phyloP scores from a whole-genome alignment of 495 filamentous ascomycete genomes.

The Articulospora tetracladia region DNA sequence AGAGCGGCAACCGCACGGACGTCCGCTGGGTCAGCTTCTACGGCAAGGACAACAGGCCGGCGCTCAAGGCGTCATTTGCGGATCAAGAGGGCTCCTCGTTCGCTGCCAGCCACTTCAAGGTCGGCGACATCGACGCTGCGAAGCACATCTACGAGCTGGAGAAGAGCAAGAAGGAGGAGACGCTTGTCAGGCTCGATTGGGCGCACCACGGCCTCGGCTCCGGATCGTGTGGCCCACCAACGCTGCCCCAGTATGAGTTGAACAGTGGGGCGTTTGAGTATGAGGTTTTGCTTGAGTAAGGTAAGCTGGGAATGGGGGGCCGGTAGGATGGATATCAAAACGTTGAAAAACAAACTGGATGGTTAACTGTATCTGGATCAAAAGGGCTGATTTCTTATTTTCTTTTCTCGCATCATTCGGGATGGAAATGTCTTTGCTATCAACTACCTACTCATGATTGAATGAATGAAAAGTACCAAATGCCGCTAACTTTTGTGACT shows the following conservation, averaged over 20 bases:
- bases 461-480: too few relatives aligned
- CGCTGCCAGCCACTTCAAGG: constrained; percentile 47
- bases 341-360: not conserved
- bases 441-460: too few relatives aligned
- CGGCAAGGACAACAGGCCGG: not conserved
- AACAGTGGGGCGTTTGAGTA: constrained; percentile 40
- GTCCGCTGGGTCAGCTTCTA: constrained; percentile 52
- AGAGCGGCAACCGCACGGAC: constrained; percentile 60
- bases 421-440: too few relatives aligned
- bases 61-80: constrained; percentile 33
- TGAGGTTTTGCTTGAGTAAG: constrained; percentile 35
- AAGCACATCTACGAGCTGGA: constrained; percentile 58
- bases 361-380: too few relatives aligned
- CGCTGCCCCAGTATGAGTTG: constrained; percentile 45
- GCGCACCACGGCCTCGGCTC: constrained; percentile 51
- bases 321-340: not conserved
- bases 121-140: constrained; percentile 48
- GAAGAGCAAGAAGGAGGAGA: constrained; percentile 38
- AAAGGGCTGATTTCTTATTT: too few relatives aligned
- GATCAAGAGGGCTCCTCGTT: constrained; percentile 45
- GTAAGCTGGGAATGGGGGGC: not conserved
- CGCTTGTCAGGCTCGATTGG: constrained; percentile 59
- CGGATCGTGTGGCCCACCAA: constrained; percentile 48
- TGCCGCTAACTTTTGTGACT: too few relatives aligned
- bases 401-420: too few relatives aligned